Evolutionary conservation across 345 rosid species (phyloP), one percentile per base, ranked within the genome.

Genomic region (Lepidium sativum): DNA sequence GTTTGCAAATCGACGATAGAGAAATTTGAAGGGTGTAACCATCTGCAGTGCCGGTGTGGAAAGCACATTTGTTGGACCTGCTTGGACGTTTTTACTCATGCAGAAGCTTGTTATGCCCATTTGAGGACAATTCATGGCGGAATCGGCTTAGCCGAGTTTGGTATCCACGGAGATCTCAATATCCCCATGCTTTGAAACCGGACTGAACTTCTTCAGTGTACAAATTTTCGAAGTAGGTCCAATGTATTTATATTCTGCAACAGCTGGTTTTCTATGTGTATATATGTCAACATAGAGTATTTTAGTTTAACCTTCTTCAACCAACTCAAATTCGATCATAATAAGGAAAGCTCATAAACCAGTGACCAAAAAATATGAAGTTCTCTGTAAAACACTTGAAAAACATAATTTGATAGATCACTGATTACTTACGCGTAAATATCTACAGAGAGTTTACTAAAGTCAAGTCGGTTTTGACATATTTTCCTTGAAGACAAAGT

Each of bases 31-130:
- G 99, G 99, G 35, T 90, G 95, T 68, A 82, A 94, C 62, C 99
- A 94, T 61, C 25, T 90, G 3, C 81, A 79, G 71, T 90, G 99
- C 57, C 74, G 68, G 62, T 94, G 97, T 20, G 95, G 99, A 58
- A 80, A 61, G 53, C 99, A 94, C 71, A 75, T 90, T 14, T 86
- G 97, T 83, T 90, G 97, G 99, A 87, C 73, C 39, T 84, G 97
- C 60, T 76, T 81, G 55, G 78, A 79, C 58, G 16, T 14, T 48
- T 94, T 78, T 50, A 29, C 18, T 32, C 57, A 52, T 16, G 64
- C 87, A 41, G 89, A 82, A 0, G 73, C 79, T 35, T 94, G 99
- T 73, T 87, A 92, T 61, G 63, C 62, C 0, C 77, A 73, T 53
- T 53, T 73, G 12, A 60, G 68, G 29, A 54, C 45, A 18, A 32